Evolutionary conservation across 352 stramenopile species (phyloP).

Genomic region (Globisporangium middletonii): DNA sequence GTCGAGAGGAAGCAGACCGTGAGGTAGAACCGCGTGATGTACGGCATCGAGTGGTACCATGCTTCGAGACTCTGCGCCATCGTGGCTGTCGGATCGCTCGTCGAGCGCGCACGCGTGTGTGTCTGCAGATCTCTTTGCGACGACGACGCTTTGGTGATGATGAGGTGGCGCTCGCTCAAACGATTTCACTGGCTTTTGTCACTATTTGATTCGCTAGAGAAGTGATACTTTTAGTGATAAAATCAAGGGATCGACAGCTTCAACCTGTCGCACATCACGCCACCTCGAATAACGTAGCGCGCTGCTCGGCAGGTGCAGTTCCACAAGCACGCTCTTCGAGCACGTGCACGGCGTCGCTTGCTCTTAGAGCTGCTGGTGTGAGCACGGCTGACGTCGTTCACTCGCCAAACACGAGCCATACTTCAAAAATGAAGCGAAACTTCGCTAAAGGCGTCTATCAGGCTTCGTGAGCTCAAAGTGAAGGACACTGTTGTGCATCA

Average conservation of each 20-base stretch:
- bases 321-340: no score
- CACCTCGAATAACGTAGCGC: no score
- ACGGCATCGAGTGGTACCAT: conserved; percentile 82
- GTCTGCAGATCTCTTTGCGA: background rate
- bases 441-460: no score
- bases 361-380: no score
- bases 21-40: conserved; percentile 85
- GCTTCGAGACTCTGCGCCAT: conserved; percentile 75
- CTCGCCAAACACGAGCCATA: no score
- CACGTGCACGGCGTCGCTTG: no score
- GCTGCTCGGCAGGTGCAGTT: no score
- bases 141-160: background rate
- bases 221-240: background rate
- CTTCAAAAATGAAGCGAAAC: no score
- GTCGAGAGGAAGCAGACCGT: conserved; percentile 81
- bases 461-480: no score
- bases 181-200: background rate
- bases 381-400: no score
- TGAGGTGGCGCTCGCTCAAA: background rate
- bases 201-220: background rate
- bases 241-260: background rate
- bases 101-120: background rate
- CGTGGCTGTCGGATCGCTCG: background rate
- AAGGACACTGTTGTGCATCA: no score
- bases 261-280: background rate